Evolutionary conservation across 2,329 filamentous ascomycete species (phyloP).

Genomic region (Microascus cirrosus): DNA sequence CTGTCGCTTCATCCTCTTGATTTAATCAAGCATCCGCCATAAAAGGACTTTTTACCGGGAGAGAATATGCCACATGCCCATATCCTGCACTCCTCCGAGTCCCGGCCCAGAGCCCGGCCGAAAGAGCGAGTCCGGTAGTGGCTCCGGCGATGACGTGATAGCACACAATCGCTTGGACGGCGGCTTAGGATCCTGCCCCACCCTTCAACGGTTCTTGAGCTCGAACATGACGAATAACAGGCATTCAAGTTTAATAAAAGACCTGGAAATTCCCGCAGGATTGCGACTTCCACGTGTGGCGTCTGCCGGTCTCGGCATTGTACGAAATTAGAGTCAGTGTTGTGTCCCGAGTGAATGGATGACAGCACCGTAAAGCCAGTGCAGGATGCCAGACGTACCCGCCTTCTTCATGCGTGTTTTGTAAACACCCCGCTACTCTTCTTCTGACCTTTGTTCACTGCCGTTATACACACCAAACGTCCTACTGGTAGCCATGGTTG

Average conservation of each 20-base stretch:
- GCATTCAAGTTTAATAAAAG: background rate
- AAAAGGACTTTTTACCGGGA: no score
- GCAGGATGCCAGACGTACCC: no score
- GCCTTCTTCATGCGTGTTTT: background rate
- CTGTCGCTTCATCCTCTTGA: no score
- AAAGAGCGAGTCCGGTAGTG: background rate
- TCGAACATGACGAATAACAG: background rate
- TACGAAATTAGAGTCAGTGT: no score
- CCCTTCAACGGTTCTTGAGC: background rate
- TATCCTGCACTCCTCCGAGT: no score
- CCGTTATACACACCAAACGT: background rate
- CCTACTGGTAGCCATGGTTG: background rate
- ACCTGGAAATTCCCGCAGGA: background rate
- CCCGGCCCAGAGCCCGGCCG: background rate
- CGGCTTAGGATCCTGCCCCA: background rate
- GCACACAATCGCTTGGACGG: background rate
- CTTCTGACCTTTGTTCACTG: background rate
- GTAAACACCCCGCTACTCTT: background rate
- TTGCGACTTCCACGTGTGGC: no score
- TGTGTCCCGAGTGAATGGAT: no score
- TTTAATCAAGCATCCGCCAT: no score
- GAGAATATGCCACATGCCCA: no score
- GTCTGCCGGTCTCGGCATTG: no score
- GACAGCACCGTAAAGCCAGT: no score
- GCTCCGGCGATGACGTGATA: constrained; percentile 2